These are phyloP conservation scores for Sporothrix pallida DNA, from an alignment of 2,329 filamentous ascomycete genomes.

Conservation along the genomic window DNA sequence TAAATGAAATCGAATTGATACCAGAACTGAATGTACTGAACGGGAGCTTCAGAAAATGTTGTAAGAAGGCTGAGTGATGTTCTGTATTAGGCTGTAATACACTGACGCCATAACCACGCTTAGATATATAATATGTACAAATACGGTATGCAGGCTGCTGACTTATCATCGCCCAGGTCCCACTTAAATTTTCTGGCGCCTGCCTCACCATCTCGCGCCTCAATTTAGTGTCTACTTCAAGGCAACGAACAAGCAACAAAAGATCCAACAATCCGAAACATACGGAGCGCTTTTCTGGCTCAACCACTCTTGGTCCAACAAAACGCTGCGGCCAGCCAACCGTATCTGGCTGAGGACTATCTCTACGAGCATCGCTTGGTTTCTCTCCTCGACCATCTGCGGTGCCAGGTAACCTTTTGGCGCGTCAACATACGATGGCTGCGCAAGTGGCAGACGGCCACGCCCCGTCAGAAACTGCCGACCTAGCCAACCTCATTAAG, in stretches of 20 bases:
- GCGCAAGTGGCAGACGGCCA: conserved; percentile 42
- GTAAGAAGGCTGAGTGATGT: conserved; percentile 12
- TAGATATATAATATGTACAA: conserved; percentile 15
- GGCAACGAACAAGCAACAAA: neutral
- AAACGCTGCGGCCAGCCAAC: no score
- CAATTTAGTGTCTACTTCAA: neutral
- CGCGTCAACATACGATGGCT: conserved; percentile 41
- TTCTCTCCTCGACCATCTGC: neutral
- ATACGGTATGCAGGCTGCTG: neutral
- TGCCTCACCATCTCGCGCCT: conserved; percentile 11
- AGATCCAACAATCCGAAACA: neutral
- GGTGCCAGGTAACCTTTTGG: neutral
- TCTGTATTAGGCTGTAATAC: neutral
- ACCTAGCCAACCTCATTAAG: conserved; percentile 48
- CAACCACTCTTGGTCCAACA: neutral
- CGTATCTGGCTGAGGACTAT: no score
- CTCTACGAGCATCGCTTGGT: no score
- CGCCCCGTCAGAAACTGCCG: conserved; percentile 37
- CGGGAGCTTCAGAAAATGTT: neutral
- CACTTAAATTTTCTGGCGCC: conserved; percentile 25
- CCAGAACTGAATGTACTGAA: neutral
- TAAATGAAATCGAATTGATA: neutral
- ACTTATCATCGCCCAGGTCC: neutral
- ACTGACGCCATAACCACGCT: neutral
- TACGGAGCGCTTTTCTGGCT: no score